A percentile compares a stretch with the other conserved stretches of the same genome.
Evolutionary conservation across 805 yeast genomes (phyloP).

Genomic region (Kuraishia piskuri): DNA sequence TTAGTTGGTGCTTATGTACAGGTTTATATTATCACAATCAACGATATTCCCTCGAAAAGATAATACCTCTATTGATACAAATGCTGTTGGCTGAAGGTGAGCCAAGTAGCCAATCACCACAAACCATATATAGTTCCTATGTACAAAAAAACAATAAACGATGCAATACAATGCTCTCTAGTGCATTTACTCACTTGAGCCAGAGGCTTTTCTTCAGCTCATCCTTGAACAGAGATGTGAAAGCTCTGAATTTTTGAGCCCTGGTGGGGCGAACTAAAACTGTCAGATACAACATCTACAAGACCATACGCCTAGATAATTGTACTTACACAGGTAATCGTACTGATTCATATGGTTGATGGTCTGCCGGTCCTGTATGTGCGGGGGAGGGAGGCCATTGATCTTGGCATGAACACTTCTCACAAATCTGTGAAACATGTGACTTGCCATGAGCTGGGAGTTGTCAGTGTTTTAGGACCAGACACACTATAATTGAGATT

Average conservation of each 20-base stretch:
- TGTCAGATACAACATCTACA: conserved; percentile 4
- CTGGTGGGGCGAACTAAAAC: conserved; percentile 38
- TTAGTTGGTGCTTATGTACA: background rate
- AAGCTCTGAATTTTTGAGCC: conserved; percentile 53
- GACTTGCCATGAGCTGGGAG: conserved; percentile 42
- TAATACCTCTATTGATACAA: too few species aligned
- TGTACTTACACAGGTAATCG: conserved; percentile 9
- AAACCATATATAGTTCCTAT: background rate
- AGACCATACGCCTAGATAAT: background rate
- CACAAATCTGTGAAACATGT: conserved; percentile 56
- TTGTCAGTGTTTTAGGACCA: conserved; percentile 9
- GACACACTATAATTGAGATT: too few species aligned
- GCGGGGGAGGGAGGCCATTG: conserved; percentile 47
- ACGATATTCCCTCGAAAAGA: background rate
- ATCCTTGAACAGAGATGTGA: conserved; percentile 45
- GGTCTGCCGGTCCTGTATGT: conserved; percentile 14
- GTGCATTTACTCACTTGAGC: conserved; percentile 22
- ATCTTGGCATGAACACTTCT: conserved; percentile 52
- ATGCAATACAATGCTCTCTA: background rate
- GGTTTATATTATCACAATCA: background rate
- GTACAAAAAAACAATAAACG: too few species aligned
- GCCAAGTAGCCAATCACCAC: too few species aligned
- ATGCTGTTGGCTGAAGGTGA: too few species aligned
- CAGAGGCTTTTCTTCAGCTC: conserved; percentile 52
- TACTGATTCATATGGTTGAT: conserved; percentile 10